Evolutionary conservation across 2,329 filamentous ascomycete genomes (phyloP).

Genomic region (Fusarium subtropicale): DNA sequence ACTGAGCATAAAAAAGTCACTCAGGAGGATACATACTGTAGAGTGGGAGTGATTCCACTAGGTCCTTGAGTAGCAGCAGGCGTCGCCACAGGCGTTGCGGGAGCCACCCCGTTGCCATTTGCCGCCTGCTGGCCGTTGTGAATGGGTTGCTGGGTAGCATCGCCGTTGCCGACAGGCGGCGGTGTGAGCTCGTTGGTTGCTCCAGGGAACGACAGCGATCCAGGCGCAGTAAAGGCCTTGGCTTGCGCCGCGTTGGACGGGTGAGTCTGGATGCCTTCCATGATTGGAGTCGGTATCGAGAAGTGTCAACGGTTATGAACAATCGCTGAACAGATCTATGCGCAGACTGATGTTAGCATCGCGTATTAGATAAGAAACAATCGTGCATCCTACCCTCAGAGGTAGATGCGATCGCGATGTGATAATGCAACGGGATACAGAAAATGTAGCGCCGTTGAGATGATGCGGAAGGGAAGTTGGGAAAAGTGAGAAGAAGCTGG

Average conservation of each 20-base stretch:
- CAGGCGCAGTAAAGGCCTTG: constrained; percentile 92
- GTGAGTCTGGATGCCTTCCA: constrained; percentile 93
- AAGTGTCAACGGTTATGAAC: constrained; percentile 35
- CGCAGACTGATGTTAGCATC: constrained; percentile 44
- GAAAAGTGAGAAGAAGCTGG: constrained; percentile 38
- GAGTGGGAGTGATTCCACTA: constrained; percentile 89
- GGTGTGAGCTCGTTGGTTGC: constrained; percentile 81
- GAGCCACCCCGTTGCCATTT: constrained; percentile 83
- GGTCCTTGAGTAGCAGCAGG: constrained; percentile 84
- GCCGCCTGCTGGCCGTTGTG: constrained; percentile 66
- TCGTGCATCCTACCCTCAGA: constrained; percentile 34
- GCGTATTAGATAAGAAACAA: constrained; percentile 3
- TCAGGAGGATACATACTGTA: constrained; percentile 86
- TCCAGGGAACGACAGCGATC: constrained; percentile 91
- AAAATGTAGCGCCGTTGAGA: constrained; percentile 17
- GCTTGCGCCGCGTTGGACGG: constrained; percentile 92
- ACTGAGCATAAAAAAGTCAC: constrained; percentile 52
- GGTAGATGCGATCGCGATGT: constrained; percentile 36
- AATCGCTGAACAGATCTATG: constrained; percentile 52
- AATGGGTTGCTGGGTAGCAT: constrained; percentile 53
- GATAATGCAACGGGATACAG: constrained; percentile 1
- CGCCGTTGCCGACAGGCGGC: constrained; percentile 79
- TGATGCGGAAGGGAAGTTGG: constrained; percentile 44
- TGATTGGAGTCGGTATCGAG: constrained; percentile 59
- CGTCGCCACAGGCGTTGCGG: constrained; percentile 90